Percentiles rank a stretch among this genome's conserved stretches.
These are phyloP conservation scores for Alnus rubra DNA, from an alignment of 306 rosid species.

Conservation along the genomic window DNA sequence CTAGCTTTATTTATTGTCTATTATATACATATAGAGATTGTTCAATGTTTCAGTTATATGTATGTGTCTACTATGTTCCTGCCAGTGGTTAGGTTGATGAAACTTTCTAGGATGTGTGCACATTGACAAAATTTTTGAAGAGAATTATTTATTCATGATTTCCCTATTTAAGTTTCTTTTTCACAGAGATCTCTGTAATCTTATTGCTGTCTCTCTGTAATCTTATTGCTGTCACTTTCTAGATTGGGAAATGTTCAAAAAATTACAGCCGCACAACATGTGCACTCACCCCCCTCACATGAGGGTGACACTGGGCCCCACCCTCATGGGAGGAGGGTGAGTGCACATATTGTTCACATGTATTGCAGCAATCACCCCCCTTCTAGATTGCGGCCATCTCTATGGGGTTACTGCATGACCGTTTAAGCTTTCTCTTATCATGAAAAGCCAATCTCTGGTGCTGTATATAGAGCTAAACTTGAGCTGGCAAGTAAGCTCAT, in stretches of 20 bases:
- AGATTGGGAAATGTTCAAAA: background rate
- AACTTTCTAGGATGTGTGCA: conserved; percentile 16
- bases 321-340: no score
- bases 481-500: no score
- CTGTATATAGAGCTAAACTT: no score
- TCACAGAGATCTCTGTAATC: background rate
- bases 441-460: background rate
- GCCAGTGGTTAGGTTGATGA: background rate
- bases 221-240: background rate
- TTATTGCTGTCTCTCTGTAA: background rate
- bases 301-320: no score
- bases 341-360: no score
- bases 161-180: background rate
- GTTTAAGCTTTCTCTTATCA: background rate
- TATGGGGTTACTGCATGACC: background rate
- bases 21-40: conserved; percentile 14
- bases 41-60: background rate
- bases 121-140: conserved; percentile 1
- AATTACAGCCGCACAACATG: no score
- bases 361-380: no score
- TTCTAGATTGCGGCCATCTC: background rate
- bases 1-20: conserved; percentile 21
- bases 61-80: background rate
- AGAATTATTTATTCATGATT: conserved; percentile 2
- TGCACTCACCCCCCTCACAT: no score